These are phyloP conservation scores for Aspergillus uvarum DNA, from an alignment of 2,329 filamentous ascomycete species.

Conservation along the genomic window DNA sequence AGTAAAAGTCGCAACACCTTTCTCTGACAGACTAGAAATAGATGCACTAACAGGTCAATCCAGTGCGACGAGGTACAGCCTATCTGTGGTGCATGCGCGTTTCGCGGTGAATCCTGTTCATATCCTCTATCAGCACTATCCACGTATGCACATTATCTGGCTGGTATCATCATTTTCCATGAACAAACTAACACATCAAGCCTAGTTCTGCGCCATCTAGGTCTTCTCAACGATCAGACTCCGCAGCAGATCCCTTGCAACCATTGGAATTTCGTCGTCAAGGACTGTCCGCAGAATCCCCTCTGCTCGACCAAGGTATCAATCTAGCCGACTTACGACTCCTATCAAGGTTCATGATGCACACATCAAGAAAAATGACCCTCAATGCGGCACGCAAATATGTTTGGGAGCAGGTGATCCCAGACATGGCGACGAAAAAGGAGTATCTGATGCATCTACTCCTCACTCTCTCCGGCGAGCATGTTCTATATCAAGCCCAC, in stretches of 20 bases:
- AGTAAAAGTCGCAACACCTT: constrained; percentile 22
- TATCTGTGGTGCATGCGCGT: constrained; percentile 23
- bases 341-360: constrained; percentile 18
- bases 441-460: constrained; percentile 28
- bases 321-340: constrained; percentile 24
- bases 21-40: not conserved
- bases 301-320: not conserved
- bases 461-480: constrained; percentile 24
- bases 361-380: constrained; percentile 18
- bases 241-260: constrained; percentile 1
- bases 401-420: constrained; percentile 23
- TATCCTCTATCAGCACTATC: constrained; percentile 8
- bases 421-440: constrained; percentile 19
- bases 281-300: not conserved
- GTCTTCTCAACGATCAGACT: not conserved
- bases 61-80: constrained; percentile 29
- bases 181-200: not conserved
- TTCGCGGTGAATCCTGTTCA: constrained; percentile 17
- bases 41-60: not conserved
- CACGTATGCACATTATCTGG: not conserved
- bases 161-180: not conserved
- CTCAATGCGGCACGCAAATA: constrained; percentile 5
- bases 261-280: constrained; percentile 15
- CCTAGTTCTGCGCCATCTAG: not conserved
- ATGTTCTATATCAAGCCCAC: constrained; percentile 14